Conservation (phyloP, 306 rosid species). For the Castanopsis chinensis region DNA sequence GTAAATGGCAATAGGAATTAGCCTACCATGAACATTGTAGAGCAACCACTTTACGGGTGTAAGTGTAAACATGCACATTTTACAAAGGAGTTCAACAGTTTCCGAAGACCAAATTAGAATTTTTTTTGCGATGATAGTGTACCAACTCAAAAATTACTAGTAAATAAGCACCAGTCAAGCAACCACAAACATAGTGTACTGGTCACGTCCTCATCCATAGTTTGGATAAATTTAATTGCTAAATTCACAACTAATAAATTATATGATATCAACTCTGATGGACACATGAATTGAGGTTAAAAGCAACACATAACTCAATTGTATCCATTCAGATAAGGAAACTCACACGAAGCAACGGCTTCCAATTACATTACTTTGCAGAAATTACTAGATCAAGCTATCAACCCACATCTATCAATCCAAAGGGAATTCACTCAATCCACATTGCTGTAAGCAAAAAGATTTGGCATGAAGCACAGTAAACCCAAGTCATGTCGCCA, state of each 20-base stretch:
- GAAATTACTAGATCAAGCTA: constrained; percentile 4
- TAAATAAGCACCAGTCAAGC: background rate
- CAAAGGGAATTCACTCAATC: constrained; percentile 15
- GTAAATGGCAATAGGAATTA: no score
- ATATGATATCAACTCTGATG: background rate
- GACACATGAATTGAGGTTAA: background rate
- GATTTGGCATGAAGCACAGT: background rate
- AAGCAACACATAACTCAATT: background rate
- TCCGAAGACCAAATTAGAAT: background rate
- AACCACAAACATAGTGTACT: background rate
- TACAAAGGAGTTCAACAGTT: no score
- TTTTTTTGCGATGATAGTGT: background rate
- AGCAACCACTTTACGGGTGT: no score
- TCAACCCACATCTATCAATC: constrained; percentile 20
- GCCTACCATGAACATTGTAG: no score
- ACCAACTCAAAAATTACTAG: background rate
- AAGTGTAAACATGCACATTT: no score
- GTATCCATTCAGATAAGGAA: background rate
- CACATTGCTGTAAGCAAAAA: background rate
- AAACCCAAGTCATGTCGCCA: background rate
- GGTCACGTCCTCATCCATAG: background rate
- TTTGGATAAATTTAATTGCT: background rate
- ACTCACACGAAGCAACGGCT: background rate
- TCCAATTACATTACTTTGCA: background rate
- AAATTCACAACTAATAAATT: background rate